Evolutionary conservation across 768 basidiomycete genomes (phyloP).

Genomic region (Antrodiella citrinella): DNA sequence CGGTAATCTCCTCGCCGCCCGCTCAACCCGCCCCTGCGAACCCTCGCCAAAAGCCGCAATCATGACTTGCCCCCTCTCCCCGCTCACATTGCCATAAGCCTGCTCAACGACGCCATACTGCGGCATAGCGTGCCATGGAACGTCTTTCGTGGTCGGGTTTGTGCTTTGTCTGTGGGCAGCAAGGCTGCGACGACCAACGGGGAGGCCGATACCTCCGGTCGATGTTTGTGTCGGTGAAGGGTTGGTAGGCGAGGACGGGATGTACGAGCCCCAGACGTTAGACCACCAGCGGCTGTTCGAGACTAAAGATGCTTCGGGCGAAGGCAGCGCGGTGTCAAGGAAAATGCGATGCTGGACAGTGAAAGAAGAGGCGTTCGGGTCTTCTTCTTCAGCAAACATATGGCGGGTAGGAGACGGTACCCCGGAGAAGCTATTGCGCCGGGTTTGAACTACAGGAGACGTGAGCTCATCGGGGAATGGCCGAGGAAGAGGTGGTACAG

Average conservation of each 20-base stretch:
- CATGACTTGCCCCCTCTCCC: background rate
- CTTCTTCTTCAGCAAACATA: background rate
- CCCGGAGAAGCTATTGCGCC: background rate
- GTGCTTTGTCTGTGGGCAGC: background rate
- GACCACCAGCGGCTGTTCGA: background rate
- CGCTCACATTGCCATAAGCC: background rate
- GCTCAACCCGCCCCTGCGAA: background rate
- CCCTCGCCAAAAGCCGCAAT: background rate
- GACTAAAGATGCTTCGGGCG: background rate
- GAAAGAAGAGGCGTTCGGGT: background rate
- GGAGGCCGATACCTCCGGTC: background rate
- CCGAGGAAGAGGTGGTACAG: background rate
- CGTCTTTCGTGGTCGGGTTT: background rate
- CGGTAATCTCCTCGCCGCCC: background rate
- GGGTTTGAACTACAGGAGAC: background rate
- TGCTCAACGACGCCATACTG: background rate
- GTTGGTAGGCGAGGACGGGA: background rate
- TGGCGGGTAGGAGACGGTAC: background rate
- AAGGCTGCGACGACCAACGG: background rate
- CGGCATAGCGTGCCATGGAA: background rate
- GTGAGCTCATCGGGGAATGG: background rate
- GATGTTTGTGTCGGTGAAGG: background rate
- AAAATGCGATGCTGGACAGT: background rate
- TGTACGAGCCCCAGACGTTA: background rate
- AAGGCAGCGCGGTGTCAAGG: background rate